Evolutionary conservation across 202 grass and related monocot genomes (phyloP).

Genomic region (Elaeis oleifera): DNA sequence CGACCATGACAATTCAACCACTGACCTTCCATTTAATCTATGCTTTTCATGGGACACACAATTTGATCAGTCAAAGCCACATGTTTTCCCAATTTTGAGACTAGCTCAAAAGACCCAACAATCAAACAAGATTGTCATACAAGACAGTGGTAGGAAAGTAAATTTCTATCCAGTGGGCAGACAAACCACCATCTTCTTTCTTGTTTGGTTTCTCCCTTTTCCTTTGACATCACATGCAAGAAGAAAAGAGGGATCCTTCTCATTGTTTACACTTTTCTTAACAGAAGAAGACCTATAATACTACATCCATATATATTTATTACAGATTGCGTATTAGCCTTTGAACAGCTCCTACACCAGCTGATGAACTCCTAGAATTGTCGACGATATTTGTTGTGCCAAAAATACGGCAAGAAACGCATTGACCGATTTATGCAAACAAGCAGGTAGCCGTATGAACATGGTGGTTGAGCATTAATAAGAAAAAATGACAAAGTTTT

Average conservation of each 20-base stretch:
- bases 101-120: conserved; percentile 10
- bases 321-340: no score
- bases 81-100: background rate
- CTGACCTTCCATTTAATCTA: background rate
- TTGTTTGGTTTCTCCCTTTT: conserved; percentile 10
- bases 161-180: conserved; percentile 4
- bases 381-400: no score
- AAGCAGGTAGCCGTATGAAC: no score
- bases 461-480: no score
- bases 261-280: no score
- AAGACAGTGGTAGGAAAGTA: conserved; percentile 1
- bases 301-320: no score
- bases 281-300: no score
- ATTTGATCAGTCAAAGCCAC: background rate
- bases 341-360: no score
- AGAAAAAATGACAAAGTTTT: no score
- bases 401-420: no score
- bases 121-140: background rate
- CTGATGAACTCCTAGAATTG: no score
- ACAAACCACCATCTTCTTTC: conserved; percentile 10
- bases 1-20: background rate
- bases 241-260: background rate
- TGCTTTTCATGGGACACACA: background rate
- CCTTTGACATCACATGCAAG: background rate
- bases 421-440: no score